Evolutionary conservation across 208 protist genomes (phyloP), one percentile per base, ranked within the genome.

Genomic region (Balamuthia mandrillaris): DNA sequence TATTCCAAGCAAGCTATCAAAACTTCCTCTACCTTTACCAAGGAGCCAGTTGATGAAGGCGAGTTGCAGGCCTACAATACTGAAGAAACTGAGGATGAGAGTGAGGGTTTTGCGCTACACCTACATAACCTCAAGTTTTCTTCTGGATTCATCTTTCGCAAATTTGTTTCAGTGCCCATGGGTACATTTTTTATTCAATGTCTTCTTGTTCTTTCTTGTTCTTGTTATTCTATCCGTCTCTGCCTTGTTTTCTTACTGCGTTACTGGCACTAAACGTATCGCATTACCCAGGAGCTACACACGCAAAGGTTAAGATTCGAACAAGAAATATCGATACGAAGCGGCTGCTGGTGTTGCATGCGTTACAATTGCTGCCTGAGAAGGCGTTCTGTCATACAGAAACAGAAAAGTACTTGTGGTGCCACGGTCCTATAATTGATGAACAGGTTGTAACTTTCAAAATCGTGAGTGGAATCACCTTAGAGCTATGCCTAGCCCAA

Each of bases 401-500:
- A 21, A 1, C 37, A n/a, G 75, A 82, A 35, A 82, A 82, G 54
- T 82, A n/a, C n/a, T n/a, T n/a, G n/a, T n/a, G n/a, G n/a, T n/a
- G n/a, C n/a, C n/a, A n/a, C n/a, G n/a, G n/a, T n/a, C n/a, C n/a
- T n/a, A n/a, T n/a, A n/a, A n/a, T 39, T 10, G 35, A 9, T 7
- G 56, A 61, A 41, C 52, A 82, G 56, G 27, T n/a, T 16, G 3
- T 61, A 1, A 47, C 75, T 9, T 66, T 82, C 75, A 42, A 82
- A 42, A 54, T 82, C 39, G 52, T 56, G 39, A 33, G 42, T 29
- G 52, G 52, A 3, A 54, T 82, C 21, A 82, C 75, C 35, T 31
- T 82, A 18, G 75, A 82, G 52, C 29, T 82, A 2, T 82, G 75
- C 52, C 75, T 82, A 10, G 75, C 75, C 31, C 75, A 82, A 16